A percentile compares a stretch with the other conserved stretches of the same genome.
phyloP scores from a whole-genome alignment of 2,329 filamentous ascomycete species.

The Colletotrichum sublineola region DNA sequence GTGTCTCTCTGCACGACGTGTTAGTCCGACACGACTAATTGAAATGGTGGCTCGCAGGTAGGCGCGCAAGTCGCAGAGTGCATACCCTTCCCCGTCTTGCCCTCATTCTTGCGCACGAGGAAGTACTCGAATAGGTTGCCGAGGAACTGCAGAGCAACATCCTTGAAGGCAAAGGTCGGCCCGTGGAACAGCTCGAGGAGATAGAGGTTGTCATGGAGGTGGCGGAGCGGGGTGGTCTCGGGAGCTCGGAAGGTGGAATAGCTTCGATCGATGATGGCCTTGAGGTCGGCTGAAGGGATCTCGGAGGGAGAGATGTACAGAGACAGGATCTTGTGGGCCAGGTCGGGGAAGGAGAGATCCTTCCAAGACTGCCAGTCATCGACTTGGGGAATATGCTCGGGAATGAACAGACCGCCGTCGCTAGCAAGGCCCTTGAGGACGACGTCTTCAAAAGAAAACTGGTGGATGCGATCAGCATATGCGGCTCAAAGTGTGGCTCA shows the following conservation, averaged over 20 bases:
- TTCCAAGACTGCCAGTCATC: slow-evolving; percentile 80
- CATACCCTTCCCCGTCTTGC: slow-evolving; percentile 71
- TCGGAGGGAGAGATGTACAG: slow-evolving; percentile 89
- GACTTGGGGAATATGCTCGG: slow-evolving; percentile 80
- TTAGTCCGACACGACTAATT: slow-evolving; percentile 43
- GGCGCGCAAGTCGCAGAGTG: slow-evolving; percentile 11
- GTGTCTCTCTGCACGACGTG: slow-evolving; percentile 69
- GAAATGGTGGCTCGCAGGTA: neutral
- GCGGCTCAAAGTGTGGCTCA: neutral
- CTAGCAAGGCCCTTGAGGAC: slow-evolving; percentile 89
- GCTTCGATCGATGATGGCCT: slow-evolving; percentile 83
- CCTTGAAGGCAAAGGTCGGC: slow-evolving; percentile 95
- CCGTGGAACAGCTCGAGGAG: slow-evolving; percentile 97
- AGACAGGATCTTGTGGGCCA: slow-evolving; percentile 87
- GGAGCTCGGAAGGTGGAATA: slow-evolving; percentile 90
- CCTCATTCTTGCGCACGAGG: slow-evolving; percentile 78
- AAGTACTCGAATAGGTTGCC: slow-evolving; percentile 98
- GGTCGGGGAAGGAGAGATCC: slow-evolving; percentile 81
- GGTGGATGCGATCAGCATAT: slow-evolving; percentile 38
- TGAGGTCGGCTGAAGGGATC: slow-evolving; percentile 84
- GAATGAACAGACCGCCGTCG: slow-evolving; percentile 91
- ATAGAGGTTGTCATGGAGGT: slow-evolving; percentile 84
- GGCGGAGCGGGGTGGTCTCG: slow-evolving; percentile 83
- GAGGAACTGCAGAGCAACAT: slow-evolving; percentile 89
- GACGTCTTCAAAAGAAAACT: slow-evolving; percentile 92